Evolutionary conservation across 2,329 filamentous ascomycete species (phyloP), one percentile per base, ranked within the genome.

Genomic region (Tolypocladium tundrense): DNA sequence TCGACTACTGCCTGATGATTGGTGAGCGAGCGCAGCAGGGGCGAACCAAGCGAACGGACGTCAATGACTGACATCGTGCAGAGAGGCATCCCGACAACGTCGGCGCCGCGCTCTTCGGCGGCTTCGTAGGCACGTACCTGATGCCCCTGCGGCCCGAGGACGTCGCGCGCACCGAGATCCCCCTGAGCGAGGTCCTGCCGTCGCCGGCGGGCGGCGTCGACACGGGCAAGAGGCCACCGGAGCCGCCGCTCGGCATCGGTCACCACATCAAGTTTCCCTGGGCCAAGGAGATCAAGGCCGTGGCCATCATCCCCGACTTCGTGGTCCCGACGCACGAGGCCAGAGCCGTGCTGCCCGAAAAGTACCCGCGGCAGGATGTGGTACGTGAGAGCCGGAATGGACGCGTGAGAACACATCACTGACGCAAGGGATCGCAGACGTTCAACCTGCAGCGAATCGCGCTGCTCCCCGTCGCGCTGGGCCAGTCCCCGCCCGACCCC

Each of bases 1-100:
- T 99, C 66, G 94, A 99, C 75, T 99, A 91, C 72, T 96, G 91
- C 70, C 79, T 99, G 64, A 99, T 99, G 94, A 96, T 97, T 73
- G 90, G 87, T 88, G 72, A 37, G 48, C n/a, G 9, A 37, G 35
- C 19, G 19, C 48, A 9, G 48, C 31, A 14, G 19, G 3, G 5
- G 8, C 2, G 4, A 5, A 21, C 35, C 19, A 9, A 21, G 31
- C 48, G 21, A 13, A 1, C 8, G 5, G 40, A 6, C 31, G 6
- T 7, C 21, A 2, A 8, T 21, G 21, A 35, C 54, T 59, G 51
- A 59, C 42, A 16, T 35, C 6, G 4, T 6, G 71, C 61, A 86
- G 84, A 96, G 74, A 85, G 91, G 63, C 91, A 96, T 72, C 91
- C 91, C 13, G 91, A 96, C 75, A 96, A 96, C 69, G 91, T 99